Evolutionary conservation across 225 moss, liverwort and hornwort genomes (phyloP), one percentile per base, ranked within the genome.

Genomic region (Ulota crispa): DNA sequence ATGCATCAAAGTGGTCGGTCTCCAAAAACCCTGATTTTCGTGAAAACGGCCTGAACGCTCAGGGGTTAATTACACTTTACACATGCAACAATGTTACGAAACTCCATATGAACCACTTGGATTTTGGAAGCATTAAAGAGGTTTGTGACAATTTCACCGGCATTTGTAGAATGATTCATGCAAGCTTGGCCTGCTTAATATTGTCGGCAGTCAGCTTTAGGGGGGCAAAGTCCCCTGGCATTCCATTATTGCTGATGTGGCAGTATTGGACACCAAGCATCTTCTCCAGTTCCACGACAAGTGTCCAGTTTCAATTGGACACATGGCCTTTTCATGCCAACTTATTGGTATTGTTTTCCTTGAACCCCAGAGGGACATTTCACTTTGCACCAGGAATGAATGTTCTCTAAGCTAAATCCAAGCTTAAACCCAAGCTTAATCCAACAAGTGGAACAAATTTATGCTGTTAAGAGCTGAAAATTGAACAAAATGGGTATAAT

Each of bases 181-280:
- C 9, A 36, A 54, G 10, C 11, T 6, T 16, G 26, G 2, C 8
- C 16, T 15, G 65, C 34, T 34, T 52, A 34, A 12, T 39, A 41
- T 56, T 21, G 14, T 56, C 9, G 34, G 39, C 42, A 7, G 43
- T 20, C 75, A 61, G 54, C 27, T 47, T 50, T 2, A 32, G 70
- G 31, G 18, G 8, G 8, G 8, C 65, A 52, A 31, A 31, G 50
- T 27, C 52, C 15, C 12, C 66, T 74, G 74, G 7, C 74, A 67
- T 68, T 61, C 69, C 27, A 82, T 82, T 82, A 76, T 82, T 82
- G 76, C 76, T 82, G 82, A 82, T 62, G 76, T 82, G 82, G 82
- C 76, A 76, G 68, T 59, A 6, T n/a, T 2, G 9, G 3, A 67
- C 8, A 37, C 24, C 8, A 26, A 34, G 27, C 24, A 52, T 69